A percentile compares a stretch with the other conserved stretches of the same genome.
Evolutionary conservation across 768 basidiomycete species (phyloP).

Genomic region (Multifurca ochricompacta): DNA sequence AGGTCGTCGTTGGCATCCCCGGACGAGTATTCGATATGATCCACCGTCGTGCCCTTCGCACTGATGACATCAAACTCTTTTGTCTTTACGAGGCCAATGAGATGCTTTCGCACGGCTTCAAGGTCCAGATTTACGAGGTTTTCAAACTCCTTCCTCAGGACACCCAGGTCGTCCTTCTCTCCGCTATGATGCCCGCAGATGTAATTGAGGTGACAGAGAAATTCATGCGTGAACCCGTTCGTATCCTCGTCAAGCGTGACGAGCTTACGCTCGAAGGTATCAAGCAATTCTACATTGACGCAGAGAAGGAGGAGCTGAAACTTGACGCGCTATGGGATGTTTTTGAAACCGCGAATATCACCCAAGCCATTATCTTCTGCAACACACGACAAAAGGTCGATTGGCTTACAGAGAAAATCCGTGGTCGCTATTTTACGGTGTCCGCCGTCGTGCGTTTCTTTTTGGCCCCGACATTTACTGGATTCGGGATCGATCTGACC

Average conservation of each 20-base stretch:
- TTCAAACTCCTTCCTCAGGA: conserved; percentile 96
- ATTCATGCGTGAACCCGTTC: conserved; percentile 96
- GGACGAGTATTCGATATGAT: conserved; percentile 98
- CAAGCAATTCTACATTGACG: conserved; percentile 98
- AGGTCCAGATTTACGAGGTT: conserved; percentile 98
- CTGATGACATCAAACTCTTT: conserved; percentile 87
- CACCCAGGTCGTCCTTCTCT: conserved; percentile 94
- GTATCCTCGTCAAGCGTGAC: conserved; percentile 97
- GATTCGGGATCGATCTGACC: conserved; percentile 6
- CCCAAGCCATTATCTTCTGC: conserved; percentile 99
- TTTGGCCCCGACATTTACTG: not conserved
- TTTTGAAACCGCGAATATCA: conserved; percentile 98
- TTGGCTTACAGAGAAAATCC: conserved; percentile 98
- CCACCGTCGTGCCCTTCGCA: conserved; percentile 81
- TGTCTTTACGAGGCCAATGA: conserved; percentile 99
- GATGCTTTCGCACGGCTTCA: conserved; percentile 97
- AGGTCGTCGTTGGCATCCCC: conserved; percentile 92
- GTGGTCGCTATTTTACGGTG: conserved; percentile 92
- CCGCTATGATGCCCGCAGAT: conserved; percentile 95
- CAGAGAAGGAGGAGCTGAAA: conserved; percentile 99
- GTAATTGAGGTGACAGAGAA: conserved; percentile 98
- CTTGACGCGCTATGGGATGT: conserved; percentile 97
- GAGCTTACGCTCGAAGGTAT: conserved; percentile 99
- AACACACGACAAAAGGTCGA: conserved; percentile 99
- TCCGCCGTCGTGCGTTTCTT: conserved; percentile 77